Evolutionary conservation across 2,329 filamentous ascomycete species (phyloP).

Genomic region (Coniochaeta pulveracea): DNA sequence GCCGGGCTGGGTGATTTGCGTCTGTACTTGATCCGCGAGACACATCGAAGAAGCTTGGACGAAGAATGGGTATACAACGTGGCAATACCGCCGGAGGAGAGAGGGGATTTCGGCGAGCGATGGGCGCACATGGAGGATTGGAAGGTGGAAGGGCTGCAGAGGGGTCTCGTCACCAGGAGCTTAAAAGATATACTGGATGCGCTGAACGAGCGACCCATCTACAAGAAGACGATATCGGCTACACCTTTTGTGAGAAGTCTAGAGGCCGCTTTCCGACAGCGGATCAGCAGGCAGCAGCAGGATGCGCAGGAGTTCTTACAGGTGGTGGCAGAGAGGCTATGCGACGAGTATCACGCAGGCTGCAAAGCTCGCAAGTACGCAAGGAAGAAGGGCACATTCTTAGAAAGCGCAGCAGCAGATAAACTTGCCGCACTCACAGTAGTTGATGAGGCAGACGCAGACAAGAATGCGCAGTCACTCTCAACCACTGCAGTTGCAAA

Average conservation of each 20-base stretch:
- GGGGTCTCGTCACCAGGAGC: conserved; percentile 72
- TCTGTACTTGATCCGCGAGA: conserved; percentile 84
- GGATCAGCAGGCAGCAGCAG: conserved; percentile 89
- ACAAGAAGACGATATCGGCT: conserved; percentile 87
- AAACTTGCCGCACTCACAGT: background rate
- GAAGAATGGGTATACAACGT: conserved; percentile 63
- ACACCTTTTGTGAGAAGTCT: conserved; percentile 73
- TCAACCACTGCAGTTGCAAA: conserved; percentile 1
- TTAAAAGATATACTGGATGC: conserved; percentile 88
- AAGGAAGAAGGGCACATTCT: conserved; percentile 18
- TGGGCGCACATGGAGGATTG: conserved; percentile 34
- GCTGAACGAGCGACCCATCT: conserved; percentile 86
- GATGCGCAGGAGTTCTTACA: conserved; percentile 97
- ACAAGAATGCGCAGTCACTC: too few relatives aligned
- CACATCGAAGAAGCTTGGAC: conserved; percentile 72
- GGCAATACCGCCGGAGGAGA: conserved; percentile 33
- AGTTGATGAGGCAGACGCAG: conserved; percentile 3
- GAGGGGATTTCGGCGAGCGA: conserved; percentile 4
- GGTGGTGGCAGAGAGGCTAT: conserved; percentile 80
- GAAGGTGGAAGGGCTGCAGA: conserved; percentile 60
- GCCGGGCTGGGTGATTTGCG: conserved; percentile 84
- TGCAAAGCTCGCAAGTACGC: conserved; percentile 57
- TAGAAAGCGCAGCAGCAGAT: background rate
- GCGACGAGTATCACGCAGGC: conserved; percentile 88
- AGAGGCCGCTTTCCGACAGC: conserved; percentile 77